A percentile compares a stretch with the other conserved stretches of the same genome.
Conservation (phyloP, 1,139 yeast genomes). For the Yamadazyma buinensis region DNA sequence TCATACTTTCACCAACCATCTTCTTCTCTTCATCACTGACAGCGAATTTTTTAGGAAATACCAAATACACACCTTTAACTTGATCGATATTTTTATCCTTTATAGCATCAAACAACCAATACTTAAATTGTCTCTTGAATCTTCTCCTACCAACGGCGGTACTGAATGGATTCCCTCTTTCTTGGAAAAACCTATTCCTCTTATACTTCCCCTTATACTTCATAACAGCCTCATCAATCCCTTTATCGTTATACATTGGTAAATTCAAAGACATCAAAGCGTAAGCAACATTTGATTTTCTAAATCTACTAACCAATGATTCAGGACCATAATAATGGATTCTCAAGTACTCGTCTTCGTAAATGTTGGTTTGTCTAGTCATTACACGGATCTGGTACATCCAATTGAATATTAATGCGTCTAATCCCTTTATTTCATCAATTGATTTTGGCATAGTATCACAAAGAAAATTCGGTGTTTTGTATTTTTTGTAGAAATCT, state of each 20-base stretch:
- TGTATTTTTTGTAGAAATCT: constrained; percentile 7
- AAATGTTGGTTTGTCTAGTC: constrained; percentile 20
- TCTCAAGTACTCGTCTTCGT: constrained; percentile 19
- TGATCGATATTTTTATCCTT: constrained; percentile 6
- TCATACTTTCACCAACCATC: not conserved
- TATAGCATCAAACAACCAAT: constrained; percentile 18
- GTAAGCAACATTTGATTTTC: constrained; percentile 41
- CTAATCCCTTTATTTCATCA: constrained; percentile 40
- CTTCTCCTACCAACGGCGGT: constrained; percentile 33
- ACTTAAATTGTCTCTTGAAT: constrained; percentile 25
- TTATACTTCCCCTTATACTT: constrained; percentile 28
- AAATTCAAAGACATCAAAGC: constrained; percentile 31
- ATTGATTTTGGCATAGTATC: constrained; percentile 22
- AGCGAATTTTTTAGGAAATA: constrained; percentile 37
- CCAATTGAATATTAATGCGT: constrained; percentile 19
- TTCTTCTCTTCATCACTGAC: constrained; percentile 21
- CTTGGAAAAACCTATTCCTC: constrained; percentile 20
- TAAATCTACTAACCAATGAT: constrained; percentile 24
- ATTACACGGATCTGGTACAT: constrained; percentile 13
- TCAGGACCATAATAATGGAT: constrained; percentile 26
- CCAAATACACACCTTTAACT: constrained; percentile 42
- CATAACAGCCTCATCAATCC: constrained; percentile 19
- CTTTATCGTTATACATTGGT: constrained; percentile 23
- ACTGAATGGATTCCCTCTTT: constrained; percentile 25
- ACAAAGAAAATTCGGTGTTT: constrained; percentile 10